Evolutionary conservation across 805 yeast genomes (phyloP).

Genomic region (Candida wancherniae): DNA sequence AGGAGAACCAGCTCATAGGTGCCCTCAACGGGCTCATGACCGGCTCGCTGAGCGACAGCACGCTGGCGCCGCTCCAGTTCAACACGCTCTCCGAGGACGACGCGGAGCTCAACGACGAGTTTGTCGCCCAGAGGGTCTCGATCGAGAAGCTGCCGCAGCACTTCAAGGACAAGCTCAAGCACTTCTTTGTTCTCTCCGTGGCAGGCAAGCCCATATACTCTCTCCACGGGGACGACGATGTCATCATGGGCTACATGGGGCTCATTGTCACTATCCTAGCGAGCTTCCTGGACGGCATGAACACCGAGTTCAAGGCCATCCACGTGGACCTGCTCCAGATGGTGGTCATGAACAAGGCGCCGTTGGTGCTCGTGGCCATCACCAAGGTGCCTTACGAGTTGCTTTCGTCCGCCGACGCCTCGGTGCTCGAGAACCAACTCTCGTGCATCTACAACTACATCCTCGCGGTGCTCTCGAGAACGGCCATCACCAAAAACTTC

Average conservation of each 20-base stretch:
- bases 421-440: slow-evolving; percentile 46
- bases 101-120: slow-evolving; percentile 8
- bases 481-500: slow-evolving; percentile 67
- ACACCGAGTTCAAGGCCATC: slow-evolving; percentile 45
- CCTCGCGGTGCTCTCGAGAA: slow-evolving; percentile 77
- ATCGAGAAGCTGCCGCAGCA: slow-evolving; percentile 14
- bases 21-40: slow-evolving; percentile 8
- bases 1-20: slow-evolving; percentile 7
- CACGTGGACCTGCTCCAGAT: slow-evolving; percentile 47
- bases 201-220: slow-evolving; percentile 91
- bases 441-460: slow-evolving; percentile 71
- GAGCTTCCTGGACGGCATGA: slow-evolving; percentile 49
- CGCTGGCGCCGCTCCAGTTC: slow-evolving; percentile 1
- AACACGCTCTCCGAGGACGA: slow-evolving; percentile 12
- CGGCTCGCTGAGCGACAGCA: not conserved
- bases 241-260: slow-evolving; percentile 69
- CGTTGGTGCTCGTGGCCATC: slow-evolving; percentile 70
- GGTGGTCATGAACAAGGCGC: slow-evolving; percentile 57
- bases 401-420: slow-evolving; percentile 1
- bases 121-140: slow-evolving; percentile 9
- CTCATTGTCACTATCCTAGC: slow-evolving; percentile 74
- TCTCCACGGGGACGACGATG: slow-evolving; percentile 65
- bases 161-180: slow-evolving; percentile 46
- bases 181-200: slow-evolving; percentile 70
- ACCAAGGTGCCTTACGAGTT: slow-evolving; percentile 47